Base-by-base conservation (phyloP, 352 stramenopile species). In the Pythium periplocum region DNA sequence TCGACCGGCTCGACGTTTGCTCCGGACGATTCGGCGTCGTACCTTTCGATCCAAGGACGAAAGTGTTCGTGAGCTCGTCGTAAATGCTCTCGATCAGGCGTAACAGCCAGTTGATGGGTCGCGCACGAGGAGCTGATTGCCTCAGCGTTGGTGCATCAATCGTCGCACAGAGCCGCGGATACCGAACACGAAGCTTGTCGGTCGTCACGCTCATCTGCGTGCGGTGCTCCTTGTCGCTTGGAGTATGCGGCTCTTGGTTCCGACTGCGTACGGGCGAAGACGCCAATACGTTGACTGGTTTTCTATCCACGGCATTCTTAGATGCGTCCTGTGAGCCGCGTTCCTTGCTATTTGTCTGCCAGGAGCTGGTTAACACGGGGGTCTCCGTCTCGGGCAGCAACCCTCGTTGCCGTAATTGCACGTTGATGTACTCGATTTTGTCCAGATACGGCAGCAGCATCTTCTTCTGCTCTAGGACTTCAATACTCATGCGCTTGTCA, bases 341-440 rank as follows among this genome's bases (percentile, higher is more conserved):
- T 26, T 26, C 17, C 17, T 26, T 26, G 17, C 17, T 26, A 26
- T 26, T 26, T 26, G 17, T 26, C 17, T 26, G 17, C 17, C 17
- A 26, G 17, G 17, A 26, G 17, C 17, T 26, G 17, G 17, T 26
- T 26, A 26, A 26, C 17, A 26, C 17, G 17, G 17, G 17, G 7
- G 40, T 51, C 9, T 62, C 58, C 41, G 62, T 59, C 36, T 70
- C 45, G 40, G 67, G 68, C 1, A 86, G 51, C 11, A 86, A 58
- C 4, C 72, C 75, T 12, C 75, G 75, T 48, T 79, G 69, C 64
- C 69, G 71, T 46, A 93, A 61, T 56, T 93, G 78, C 43, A 71
- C 78, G 61, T 91, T 91, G 53, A 93, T 90, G 59, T 93, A 93
- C 63, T 93, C 83, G 47, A 93, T 90, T 65, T 90, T 87, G 57